Evolutionary conservation across 192 early-diverging fungal species (phyloP).

Genomic region (Diversispora epigaea): DNA sequence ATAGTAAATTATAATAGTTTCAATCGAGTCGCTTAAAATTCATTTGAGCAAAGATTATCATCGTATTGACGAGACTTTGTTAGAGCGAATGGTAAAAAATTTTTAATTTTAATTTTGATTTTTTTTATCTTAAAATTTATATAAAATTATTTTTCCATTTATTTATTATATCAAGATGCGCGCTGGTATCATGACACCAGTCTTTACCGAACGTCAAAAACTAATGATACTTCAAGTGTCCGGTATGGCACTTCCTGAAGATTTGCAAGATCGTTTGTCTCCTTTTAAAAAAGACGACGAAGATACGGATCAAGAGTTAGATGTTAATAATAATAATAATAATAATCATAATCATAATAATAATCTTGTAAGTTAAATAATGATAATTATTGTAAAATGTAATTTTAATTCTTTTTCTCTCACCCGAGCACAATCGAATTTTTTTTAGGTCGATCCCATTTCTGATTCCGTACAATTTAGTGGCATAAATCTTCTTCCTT

Average conservation of each 20-base stretch:
- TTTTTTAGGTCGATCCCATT: neutral
- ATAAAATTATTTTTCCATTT: neutral
- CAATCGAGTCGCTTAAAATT: constrained; percentile 61
- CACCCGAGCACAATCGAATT: neutral
- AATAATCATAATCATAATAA: neutral
- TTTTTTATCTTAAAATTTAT: constrained; percentile 43
- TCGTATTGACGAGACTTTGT: constrained; percentile 57
- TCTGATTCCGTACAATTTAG: neutral
- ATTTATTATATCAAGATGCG: constrained; percentile 57
- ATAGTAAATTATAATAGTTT: constrained; percentile 38
- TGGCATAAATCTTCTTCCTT: neutral
- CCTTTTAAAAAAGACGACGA: constrained; percentile 30
- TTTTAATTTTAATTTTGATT: constrained; percentile 46
- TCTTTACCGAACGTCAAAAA: constrained; percentile 78
- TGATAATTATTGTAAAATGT: neutral
- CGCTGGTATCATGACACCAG: constrained; percentile 64
- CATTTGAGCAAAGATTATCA: constrained; percentile 60
- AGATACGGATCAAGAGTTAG: neutral
- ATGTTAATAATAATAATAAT: neutral
- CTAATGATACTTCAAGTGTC: constrained; percentile 52
- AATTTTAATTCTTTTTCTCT: neutral
- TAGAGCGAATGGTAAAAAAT: constrained; percentile 58
- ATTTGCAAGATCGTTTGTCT: constrained; percentile 39
- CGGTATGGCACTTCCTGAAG: constrained; percentile 37
- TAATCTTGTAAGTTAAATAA: neutral